A percentile compares a stretch with the other conserved stretches of the same genome.
These are phyloP conservation scores for Fusarium kyushuense DNA, from an alignment of 2,329 filamentous ascomycete genomes.

Conservation along the genomic window DNA sequence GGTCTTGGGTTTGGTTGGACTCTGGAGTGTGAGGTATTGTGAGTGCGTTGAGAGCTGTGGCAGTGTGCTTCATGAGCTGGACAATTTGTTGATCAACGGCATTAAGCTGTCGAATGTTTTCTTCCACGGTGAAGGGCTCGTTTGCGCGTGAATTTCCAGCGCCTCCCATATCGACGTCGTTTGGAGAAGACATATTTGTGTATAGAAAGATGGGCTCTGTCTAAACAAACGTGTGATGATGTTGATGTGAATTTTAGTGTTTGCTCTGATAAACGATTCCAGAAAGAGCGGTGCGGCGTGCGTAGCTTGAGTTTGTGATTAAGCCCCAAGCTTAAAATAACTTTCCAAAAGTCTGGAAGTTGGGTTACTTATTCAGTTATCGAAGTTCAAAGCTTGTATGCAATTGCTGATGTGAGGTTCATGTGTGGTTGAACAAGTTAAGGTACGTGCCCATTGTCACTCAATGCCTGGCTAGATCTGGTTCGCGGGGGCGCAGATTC, in stretches of 20 bases:
- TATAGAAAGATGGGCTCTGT: background rate
- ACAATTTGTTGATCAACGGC: constrained; percentile 75
- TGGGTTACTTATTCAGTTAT: background rate
- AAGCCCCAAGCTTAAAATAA: background rate
- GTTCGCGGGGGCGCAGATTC: background rate
- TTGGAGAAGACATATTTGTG: constrained; percentile 49
- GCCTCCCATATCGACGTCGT: constrained; percentile 51
- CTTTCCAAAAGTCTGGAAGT: background rate
- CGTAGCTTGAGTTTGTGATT: background rate
- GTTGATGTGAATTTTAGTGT: background rate
- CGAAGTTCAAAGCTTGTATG: background rate
- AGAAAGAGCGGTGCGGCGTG: background rate
- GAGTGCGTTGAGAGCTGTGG: constrained; percentile 60
- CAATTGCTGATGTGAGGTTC: constrained; percentile 5
- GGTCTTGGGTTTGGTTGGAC: constrained; percentile 14
- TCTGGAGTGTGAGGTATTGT: constrained; percentile 49
- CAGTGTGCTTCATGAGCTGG: constrained; percentile 58
- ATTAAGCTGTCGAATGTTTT: constrained; percentile 84
- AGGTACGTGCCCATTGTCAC: background rate
- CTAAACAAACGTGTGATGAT: background rate
- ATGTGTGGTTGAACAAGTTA: background rate
- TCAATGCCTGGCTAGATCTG: background rate
- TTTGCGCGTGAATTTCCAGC: constrained; percentile 50
- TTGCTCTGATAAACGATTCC: background rate
- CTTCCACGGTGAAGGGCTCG: constrained; percentile 75